Percentiles rank a stretch among this genome's conserved stretches.
Conservation (phyloP, 768 basidiomycete genomes). For the Leccinum barrowsii region DNA sequence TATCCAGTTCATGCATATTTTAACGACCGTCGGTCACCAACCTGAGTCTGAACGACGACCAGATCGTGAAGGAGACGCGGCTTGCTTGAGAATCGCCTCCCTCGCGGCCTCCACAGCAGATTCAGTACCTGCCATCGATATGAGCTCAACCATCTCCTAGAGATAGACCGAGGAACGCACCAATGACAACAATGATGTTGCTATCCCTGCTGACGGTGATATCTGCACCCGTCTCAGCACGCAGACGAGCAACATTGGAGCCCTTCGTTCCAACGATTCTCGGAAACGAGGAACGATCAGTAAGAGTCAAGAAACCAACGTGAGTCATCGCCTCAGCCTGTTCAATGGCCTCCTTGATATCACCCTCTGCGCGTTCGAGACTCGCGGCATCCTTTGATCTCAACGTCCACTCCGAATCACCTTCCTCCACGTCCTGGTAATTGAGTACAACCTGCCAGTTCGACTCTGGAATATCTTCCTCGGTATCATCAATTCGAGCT, state of each 20-base stretch:
- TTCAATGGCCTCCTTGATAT: slow-evolving; percentile 65
- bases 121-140: slow-evolving; percentile 53
- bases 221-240: slow-evolving; percentile 87
- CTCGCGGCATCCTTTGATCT: slow-evolving; percentile 74
- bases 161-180: slow-evolving; percentile 36
- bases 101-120: slow-evolving; percentile 67
- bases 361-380: slow-evolving; percentile 70
- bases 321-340: slow-evolving; percentile 71
- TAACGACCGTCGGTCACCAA: neutral
- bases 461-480: slow-evolving; percentile 41
- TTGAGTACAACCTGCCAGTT: slow-evolving; percentile 79
- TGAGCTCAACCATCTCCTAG: slow-evolving; percentile 5
- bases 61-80: slow-evolving; percentile 28
- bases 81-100: slow-evolving; percentile 68
- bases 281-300: slow-evolving; percentile 84
- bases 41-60: slow-evolving; percentile 19
- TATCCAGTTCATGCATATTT: slow-evolving; percentile 8
- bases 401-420: slow-evolving; percentile 81
- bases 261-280: slow-evolving; percentile 92
- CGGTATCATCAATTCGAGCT: slow-evolving; percentile 85
- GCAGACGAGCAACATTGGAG: slow-evolving; percentile 82
- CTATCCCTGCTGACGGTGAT: slow-evolving; percentile 89
- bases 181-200: slow-evolving; percentile 82
- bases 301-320: slow-evolving; percentile 80
- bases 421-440: slow-evolving; percentile 79